These are phyloP conservation scores for Taxillus chinensis DNA, from an alignment of 164 flowering plant species.

Conservation along the genomic window DNA sequence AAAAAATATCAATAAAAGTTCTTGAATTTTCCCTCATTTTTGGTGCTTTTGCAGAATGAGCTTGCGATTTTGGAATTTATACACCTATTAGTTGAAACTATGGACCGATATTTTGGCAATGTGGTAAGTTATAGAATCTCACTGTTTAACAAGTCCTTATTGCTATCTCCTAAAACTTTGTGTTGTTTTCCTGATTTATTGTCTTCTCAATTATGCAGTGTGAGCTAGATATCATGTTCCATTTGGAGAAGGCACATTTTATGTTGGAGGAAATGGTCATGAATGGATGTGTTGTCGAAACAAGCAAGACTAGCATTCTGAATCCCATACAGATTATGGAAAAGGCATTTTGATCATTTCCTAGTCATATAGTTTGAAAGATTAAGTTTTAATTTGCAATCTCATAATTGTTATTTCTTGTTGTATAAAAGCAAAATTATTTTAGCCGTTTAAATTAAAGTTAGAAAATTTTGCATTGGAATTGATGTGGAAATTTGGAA, in stretches of 20 bases:
- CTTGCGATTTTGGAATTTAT: slow-evolving; percentile 91
- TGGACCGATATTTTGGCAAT: slow-evolving; percentile 98
- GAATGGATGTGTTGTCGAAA: slow-evolving; percentile 95
- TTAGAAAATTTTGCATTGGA: no score
- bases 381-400: no score
- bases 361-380: neutral
- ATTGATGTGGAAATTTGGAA: no score
- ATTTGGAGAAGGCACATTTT: slow-evolving; percentile 95
- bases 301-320: slow-evolving; percentile 81
- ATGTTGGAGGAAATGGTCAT: slow-evolving; percentile 99
- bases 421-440: no score
- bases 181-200: neutral
- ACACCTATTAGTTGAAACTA: slow-evolving; percentile 90
- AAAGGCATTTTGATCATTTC: slow-evolving; percentile 41
- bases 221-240: slow-evolving; percentile 98
- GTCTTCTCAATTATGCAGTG: slow-evolving; percentile 42
- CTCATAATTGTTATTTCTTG: no score
- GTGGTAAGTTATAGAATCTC: slow-evolving; percentile 48
- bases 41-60: slow-evolving; percentile 59
- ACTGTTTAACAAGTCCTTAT: neutral
- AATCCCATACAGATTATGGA: slow-evolving; percentile 88
- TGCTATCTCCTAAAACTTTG: no score
- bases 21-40: no score
- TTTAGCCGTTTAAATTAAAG: no score
- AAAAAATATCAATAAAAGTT: no score